These are phyloP conservation scores for Diaporthe caulivora DNA, from an alignment of 2,329 filamentous ascomycete genomes.

Conservation along the genomic window DNA sequence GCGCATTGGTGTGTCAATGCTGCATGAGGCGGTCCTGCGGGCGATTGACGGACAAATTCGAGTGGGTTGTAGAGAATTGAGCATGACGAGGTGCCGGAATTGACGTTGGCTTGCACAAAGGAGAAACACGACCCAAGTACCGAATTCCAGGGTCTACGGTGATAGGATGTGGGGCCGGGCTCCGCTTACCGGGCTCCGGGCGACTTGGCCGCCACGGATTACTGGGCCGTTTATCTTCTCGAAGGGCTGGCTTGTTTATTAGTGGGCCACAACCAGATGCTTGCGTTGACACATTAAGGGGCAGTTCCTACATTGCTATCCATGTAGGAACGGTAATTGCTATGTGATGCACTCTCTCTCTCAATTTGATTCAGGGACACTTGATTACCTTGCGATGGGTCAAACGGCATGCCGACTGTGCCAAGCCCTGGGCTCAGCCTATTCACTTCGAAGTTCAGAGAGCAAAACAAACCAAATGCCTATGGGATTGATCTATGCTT, in stretches of 20 bases:
- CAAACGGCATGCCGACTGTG: background rate
- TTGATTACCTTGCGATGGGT: background rate
- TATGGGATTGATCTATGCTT: too few relatives aligned
- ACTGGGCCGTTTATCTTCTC: background rate
- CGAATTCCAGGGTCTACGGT: constrained; percentile 20
- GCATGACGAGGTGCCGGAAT: constrained; percentile 2
- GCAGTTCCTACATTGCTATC: background rate
- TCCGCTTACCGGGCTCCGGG: constrained; percentile 5
- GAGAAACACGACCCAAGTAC: constrained; percentile 5
- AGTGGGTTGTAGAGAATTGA: background rate
- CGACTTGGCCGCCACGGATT: background rate
- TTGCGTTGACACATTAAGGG: background rate
- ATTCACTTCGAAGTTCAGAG: too few relatives aligned
- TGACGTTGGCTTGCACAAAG: constrained; percentile 16
- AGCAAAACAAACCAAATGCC: too few relatives aligned
- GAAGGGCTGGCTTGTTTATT: background rate
- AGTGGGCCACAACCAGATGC: background rate
- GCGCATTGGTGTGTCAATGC: constrained; percentile 28
- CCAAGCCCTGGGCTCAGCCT: too few relatives aligned
- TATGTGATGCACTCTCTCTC: background rate
- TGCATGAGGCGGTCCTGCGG: background rate
- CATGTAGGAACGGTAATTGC: background rate
- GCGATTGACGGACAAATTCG: background rate
- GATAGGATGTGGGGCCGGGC: background rate
- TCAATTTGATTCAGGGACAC: background rate